Conservation (phyloP, 2,329 filamentous ascomycete genomes). For the Penicillium expansum region DNA sequence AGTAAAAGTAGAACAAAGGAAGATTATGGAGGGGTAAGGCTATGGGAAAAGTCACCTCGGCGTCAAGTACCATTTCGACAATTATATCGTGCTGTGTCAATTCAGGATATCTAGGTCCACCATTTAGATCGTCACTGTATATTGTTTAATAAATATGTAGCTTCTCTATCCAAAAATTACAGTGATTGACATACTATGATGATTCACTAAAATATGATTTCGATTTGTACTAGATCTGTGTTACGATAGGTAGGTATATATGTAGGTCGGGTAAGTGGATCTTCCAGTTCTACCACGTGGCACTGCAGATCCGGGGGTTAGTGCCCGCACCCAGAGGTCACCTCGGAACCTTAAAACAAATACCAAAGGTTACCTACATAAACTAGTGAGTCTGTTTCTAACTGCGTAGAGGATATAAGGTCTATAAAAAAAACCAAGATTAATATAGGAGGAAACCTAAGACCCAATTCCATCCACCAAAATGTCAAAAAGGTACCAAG, state of each 20-base stretch:
- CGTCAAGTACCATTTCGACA: not conserved
- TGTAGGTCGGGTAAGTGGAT: not conserved
- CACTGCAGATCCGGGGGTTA: constrained; percentile 1
- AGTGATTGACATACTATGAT: not conserved
- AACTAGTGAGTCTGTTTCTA: too few species aligned
- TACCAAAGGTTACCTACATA: not conserved
- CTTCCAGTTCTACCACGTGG: not conserved
- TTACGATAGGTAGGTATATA: not conserved
- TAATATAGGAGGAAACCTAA: not conserved
- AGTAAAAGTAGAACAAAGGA: not conserved
- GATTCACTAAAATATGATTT: not conserved
- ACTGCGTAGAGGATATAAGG: not conserved
- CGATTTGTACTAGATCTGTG: not conserved
- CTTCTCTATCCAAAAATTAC: not conserved
- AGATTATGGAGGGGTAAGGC: not conserved
- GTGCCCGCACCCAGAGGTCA: not conserved
- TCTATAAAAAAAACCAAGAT: too few species aligned
- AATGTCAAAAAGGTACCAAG: not conserved
- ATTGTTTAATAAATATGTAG: not conserved
- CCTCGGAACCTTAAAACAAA: constrained; percentile 4
- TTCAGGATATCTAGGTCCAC: not conserved
- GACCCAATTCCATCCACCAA: not conserved
- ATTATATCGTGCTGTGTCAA: not conserved
- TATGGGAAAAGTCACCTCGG: not conserved
- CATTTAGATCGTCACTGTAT: not conserved